phyloP scores from a whole-genome alignment of 192 early-diverging fungal species.

The Kappamyces sp. region DNA sequence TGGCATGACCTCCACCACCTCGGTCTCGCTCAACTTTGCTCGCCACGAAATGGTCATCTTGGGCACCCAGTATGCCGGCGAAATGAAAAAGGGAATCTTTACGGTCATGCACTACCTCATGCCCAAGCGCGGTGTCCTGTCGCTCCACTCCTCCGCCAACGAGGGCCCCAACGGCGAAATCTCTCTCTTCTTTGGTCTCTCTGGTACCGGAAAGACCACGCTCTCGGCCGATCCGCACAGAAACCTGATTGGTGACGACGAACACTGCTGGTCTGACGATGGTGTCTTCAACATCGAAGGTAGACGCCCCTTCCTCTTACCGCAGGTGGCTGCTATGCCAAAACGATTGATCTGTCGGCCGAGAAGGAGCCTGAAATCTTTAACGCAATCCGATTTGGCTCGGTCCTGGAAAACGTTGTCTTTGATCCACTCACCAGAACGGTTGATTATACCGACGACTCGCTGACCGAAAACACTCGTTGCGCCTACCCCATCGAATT shows the following conservation, averaged over 20 bases:
- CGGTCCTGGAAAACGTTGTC: constrained; percentile 91
- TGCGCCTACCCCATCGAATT: constrained; percentile 94
- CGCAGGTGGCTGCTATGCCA: constrained; percentile 90
- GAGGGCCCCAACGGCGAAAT: constrained; percentile 85
- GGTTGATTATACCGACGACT: constrained; percentile 79
- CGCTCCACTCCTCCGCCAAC: constrained; percentile 92
- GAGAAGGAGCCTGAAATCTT: constrained; percentile 99
- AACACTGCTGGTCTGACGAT: constrained; percentile 97
- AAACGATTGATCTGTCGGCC: constrained; percentile 88
- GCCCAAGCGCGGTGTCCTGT: constrained; percentile 88
- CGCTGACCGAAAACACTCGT: constrained; percentile 92
- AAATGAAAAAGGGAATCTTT: constrained; percentile 99
- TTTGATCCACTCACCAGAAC: constrained; percentile 63
- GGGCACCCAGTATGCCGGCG: constrained; percentile 96
- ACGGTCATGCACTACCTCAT: constrained; percentile 99
- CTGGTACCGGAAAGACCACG: constrained; percentile 98
- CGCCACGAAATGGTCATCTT: constrained; percentile 96
- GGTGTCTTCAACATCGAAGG: constrained; percentile 98
- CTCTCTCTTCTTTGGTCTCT: constrained; percentile 96
- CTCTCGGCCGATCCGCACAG: constrained; percentile 91
- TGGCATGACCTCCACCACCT: constrained; percentile 93
- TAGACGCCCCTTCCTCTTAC: no score
- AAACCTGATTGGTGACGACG: constrained; percentile 95
- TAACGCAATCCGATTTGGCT: constrained; percentile 88
- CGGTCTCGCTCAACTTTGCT: constrained; percentile 88